phyloP scores from a whole-genome alignment of 2,329 filamentous ascomycete genomes.

The Xylaria hypoxylon region DNA sequence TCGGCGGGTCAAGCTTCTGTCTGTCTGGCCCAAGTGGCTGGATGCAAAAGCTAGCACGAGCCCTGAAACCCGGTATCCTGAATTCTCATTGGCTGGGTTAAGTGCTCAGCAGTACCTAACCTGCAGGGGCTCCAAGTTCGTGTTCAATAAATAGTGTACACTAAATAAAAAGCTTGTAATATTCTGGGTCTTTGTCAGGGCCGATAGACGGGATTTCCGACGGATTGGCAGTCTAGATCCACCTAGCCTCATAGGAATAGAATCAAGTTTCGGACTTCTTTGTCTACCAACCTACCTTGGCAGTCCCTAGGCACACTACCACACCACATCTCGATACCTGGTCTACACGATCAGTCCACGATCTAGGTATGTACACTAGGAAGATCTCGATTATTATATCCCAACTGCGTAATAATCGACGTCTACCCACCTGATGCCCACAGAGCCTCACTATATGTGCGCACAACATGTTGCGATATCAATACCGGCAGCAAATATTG shows the following conservation, averaged over 20 bases:
- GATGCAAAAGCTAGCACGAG: constrained; percentile 12
- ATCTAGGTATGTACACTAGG: too few relatives aligned
- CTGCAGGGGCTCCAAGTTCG: neutral
- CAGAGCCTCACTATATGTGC: constrained; percentile 31
- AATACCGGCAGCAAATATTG: constrained; percentile 2
- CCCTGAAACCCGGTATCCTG: constrained; percentile 10
- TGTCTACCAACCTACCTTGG: neutral
- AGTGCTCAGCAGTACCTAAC: neutral
- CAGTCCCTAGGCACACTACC: too few relatives aligned
- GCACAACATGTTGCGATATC: constrained; percentile 8
- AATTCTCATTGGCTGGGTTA: constrained; percentile 28
- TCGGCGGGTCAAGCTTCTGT: neutral
- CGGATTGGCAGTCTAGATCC: neutral
- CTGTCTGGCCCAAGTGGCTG: constrained; percentile 24
- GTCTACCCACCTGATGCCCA: constrained; percentile 1
- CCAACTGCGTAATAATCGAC: constrained; percentile 38
- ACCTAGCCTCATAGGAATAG: constrained; percentile 23
- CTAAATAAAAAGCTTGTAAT: neutral
- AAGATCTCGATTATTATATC: constrained; percentile 26
- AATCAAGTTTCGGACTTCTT: constrained; percentile 30
- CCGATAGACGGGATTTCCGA: constrained; percentile 10
- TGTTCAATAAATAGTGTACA: neutral
- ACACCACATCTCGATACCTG: too few relatives aligned
- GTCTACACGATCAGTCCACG: too few relatives aligned
- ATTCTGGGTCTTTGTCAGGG: constrained; percentile 4